Evolutionary conservation across 2,329 filamentous ascomycete species (phyloP).

Genomic region (Exophiala phaeomuriformis): DNA sequence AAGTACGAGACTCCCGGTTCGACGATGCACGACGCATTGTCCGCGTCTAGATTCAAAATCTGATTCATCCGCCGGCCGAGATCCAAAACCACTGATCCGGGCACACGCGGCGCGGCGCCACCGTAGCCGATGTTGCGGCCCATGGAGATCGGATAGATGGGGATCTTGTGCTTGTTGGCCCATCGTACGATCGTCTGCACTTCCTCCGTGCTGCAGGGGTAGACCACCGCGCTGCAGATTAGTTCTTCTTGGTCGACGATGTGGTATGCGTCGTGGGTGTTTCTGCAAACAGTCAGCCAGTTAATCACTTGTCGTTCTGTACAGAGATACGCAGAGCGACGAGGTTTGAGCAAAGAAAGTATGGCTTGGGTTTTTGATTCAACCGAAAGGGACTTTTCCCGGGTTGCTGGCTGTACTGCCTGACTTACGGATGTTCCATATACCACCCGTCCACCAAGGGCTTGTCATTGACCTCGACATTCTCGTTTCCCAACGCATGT

Average conservation of each 20-base stretch:
- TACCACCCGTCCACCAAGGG: constrained; percentile 32
- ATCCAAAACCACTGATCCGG: constrained; percentile 42
- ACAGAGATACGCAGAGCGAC: no score
- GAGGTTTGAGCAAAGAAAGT: no score
- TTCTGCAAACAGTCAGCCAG: constrained; percentile 18
- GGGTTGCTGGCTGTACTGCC: not conserved
- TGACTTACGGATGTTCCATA: constrained; percentile 33
- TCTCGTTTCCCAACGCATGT: constrained; percentile 13
- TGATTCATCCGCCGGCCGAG: constrained; percentile 36
- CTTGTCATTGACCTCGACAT: constrained; percentile 25
- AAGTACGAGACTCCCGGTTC: constrained; percentile 44
- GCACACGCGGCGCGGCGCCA: constrained; percentile 42
- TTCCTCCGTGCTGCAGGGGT: constrained; percentile 32
- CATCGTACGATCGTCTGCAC: constrained; percentile 31
- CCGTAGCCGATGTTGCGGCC: constrained; percentile 46
- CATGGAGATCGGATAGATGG: constrained; percentile 33
- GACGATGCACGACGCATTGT: constrained; percentile 31
- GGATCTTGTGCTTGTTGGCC: constrained; percentile 32
- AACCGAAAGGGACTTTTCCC: no score
- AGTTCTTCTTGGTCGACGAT: constrained; percentile 40
- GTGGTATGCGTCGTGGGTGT: constrained; percentile 41
- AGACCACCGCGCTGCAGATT: constrained; percentile 40
- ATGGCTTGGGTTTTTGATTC: no score
- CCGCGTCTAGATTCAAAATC: constrained; percentile 32
- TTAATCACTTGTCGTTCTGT: not conserved